phyloP scores from a whole-genome alignment of 2,329 filamentous ascomycete genomes.

The Macrophomina pseudophaseolina region DNA sequence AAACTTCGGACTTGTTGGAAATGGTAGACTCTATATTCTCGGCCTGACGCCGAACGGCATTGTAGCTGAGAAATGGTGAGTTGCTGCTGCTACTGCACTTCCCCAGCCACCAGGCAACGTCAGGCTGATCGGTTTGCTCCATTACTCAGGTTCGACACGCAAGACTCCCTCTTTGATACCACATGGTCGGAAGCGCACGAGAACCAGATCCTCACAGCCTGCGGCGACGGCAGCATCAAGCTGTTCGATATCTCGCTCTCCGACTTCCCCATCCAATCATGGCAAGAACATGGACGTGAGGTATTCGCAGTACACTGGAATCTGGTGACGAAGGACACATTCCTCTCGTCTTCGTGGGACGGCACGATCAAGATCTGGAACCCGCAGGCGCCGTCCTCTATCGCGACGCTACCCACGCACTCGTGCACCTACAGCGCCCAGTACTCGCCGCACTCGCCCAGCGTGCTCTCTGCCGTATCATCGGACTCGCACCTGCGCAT shows the following conservation, averaged over 20 bases:
- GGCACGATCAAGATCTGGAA: conserved; percentile 97
- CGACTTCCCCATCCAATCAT: conserved; percentile 87
- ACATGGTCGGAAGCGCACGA: conserved; percentile 97
- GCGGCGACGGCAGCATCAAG: conserved; percentile 92
- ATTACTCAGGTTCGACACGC: conserved; percentile 81
- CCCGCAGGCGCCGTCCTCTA: conserved; percentile 72
- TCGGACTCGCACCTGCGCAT: conserved; percentile 88
- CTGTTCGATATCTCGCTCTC: conserved; percentile 84
- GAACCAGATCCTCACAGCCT: conserved; percentile 87
- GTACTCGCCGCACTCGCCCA: conserved; percentile 86
- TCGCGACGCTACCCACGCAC: conserved; percentile 87
- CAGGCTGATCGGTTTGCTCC: not conserved
- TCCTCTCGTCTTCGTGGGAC: conserved; percentile 93
- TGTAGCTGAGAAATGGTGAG: conserved; percentile 77
- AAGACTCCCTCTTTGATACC: conserved; percentile 94
- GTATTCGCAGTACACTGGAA: conserved; percentile 95
- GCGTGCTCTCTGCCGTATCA: conserved; percentile 83
- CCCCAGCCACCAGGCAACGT: not conserved
- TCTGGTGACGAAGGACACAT: conserved; percentile 85
- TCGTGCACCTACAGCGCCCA: conserved; percentile 93
- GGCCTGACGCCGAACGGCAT: conserved; percentile 83
- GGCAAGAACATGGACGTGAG: conserved; percentile 91
- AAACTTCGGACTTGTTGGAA: conserved; percentile 97
- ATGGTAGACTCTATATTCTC: conserved; percentile 86
- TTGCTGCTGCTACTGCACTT: conserved; percentile 30